phyloP scores from a whole-genome alignment of 768 basidiomycete genomes.

The Mycena albidolilacea region DNA sequence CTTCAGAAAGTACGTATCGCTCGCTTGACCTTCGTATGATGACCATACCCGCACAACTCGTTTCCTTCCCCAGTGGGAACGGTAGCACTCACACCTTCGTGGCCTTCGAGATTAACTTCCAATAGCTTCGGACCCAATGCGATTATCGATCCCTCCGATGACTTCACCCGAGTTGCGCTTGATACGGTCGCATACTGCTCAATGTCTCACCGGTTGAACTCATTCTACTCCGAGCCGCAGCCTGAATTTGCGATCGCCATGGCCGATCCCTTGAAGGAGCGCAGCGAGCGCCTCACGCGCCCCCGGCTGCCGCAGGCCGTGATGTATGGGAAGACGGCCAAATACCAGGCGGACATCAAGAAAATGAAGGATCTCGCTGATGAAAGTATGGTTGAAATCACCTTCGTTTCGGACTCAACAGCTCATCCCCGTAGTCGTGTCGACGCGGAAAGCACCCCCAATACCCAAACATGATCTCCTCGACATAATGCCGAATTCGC shows the following conservation, averaged over 20 bases:
- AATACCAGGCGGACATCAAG: slow-evolving; percentile 58
- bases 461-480: slow-evolving; percentile 59
- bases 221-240: slow-evolving; percentile 58
- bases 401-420: background rate
- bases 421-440: slow-evolving; percentile 50
- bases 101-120: slow-evolving; percentile 24
- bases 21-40: slow-evolving; percentile 13
- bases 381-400: slow-evolving; percentile 48
- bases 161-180: slow-evolving; percentile 63
- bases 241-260: slow-evolving; percentile 59
- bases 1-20: slow-evolving; percentile 47
- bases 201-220: slow-evolving; percentile 62
- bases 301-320: slow-evolving; percentile 53
- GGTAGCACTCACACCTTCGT: slow-evolving; percentile 41
- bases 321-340: slow-evolving; percentile 51
- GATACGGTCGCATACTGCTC: slow-evolving; percentile 63
- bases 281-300: slow-evolving; percentile 51
- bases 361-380: slow-evolving; percentile 57
- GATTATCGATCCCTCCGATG: slow-evolving; percentile 59
- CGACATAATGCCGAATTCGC: slow-evolving; percentile 60
- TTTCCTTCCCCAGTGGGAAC: slow-evolving; percentile 49
- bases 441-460: slow-evolving; percentile 54
- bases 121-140: slow-evolving; percentile 59
- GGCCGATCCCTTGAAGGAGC: slow-evolving; percentile 57
- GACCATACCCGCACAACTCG: background rate